Evolutionary conservation across 2,329 filamentous ascomycete species (phyloP).

Genomic region (Elsinoe ampelina): DNA sequence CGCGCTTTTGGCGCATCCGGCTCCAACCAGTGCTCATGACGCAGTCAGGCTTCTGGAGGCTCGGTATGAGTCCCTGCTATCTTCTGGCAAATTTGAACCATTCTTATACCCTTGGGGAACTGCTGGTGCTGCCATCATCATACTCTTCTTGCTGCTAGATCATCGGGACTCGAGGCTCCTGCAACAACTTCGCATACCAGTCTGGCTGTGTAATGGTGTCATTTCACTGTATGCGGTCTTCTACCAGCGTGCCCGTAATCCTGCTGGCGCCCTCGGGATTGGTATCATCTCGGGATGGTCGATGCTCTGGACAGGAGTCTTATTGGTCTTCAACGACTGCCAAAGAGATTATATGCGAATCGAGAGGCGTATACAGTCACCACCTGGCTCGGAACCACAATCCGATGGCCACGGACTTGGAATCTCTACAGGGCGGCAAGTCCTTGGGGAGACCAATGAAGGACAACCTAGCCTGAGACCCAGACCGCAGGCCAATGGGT

Average conservation of each 20-base stretch:
- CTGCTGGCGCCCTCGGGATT: conserved; percentile 46
- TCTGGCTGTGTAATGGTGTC: conserved; percentile 36
- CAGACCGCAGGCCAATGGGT: not conserved
- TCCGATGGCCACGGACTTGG: not conserved
- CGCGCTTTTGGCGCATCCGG: not conserved
- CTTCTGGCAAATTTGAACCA: conserved; percentile 32
- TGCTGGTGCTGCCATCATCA: conserved; percentile 31
- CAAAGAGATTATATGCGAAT: conserved; percentile 48
- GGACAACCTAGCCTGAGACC: not conserved
- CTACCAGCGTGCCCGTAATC: conserved; percentile 39
- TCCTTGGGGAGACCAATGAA: not conserved
- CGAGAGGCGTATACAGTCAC: conserved; percentile 30
- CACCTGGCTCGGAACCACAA: not conserved
- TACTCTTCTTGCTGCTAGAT: conserved; percentile 46
- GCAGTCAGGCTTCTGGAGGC: conserved; percentile 19
- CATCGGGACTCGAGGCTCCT: conserved; percentile 33
- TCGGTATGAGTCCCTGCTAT: conserved; percentile 32
- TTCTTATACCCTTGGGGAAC: conserved; percentile 37
- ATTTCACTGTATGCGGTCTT: conserved; percentile 37
- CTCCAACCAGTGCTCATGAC: conserved; percentile 13
- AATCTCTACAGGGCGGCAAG: not conserved
- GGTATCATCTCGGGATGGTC: conserved; percentile 48
- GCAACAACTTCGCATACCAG: conserved; percentile 34
- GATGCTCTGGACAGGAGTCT: conserved; percentile 42
- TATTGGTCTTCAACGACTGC: conserved; percentile 48